A percentile compares a stretch with the other conserved stretches of the same genome.
These are phyloP conservation scores for Taphrina wiesneri DNA, from an alignment of 1,139 yeast species.

Conservation along the genomic window DNA sequence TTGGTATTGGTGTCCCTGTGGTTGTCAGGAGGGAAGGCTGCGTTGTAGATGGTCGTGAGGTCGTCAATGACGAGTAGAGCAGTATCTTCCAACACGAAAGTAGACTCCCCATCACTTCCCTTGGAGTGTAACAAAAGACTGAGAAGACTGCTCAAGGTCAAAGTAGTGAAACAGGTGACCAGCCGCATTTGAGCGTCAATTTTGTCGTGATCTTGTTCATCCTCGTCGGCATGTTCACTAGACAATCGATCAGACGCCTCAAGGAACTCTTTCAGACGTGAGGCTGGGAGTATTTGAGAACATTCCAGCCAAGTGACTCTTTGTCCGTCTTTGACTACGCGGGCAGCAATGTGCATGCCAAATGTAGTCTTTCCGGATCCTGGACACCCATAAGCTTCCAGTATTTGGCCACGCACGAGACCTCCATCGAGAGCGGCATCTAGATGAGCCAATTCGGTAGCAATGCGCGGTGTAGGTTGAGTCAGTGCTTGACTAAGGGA, in stretches of 20 bases:
- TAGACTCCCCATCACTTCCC: neutral
- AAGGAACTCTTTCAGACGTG: conserved; percentile 9
- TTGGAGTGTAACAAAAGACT: conserved; percentile 18
- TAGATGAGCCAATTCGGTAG: conserved; percentile 6
- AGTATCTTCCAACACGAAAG: conserved; percentile 5
- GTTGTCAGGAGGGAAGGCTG: conserved; percentile 35
- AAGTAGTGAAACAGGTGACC: conserved; percentile 19
- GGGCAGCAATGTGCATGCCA: conserved; percentile 28
- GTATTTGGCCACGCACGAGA: conserved; percentile 24
- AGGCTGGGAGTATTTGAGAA: conserved; percentile 17
- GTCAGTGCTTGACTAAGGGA: conserved; percentile 22
- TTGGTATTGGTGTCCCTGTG: conserved; percentile 7
- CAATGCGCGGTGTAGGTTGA: neutral
- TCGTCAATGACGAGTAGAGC: conserved; percentile 33
- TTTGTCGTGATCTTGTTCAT: neutral
- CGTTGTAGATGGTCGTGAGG: conserved; percentile 30
- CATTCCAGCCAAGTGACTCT: conserved; percentile 20
- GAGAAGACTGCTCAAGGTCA: conserved; percentile 26
- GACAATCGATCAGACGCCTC: neutral
- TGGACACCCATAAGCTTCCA: conserved; percentile 34
- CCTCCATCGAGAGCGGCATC: conserved; percentile 31
- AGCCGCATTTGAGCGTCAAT: neutral
- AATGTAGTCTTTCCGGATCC: conserved; percentile 35
- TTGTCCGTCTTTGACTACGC: neutral
- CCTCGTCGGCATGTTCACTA: neutral